A percentile compares a stretch with the other conserved stretches of the same genome.
Conservation (phyloP, 2,329 filamentous ascomycete species). For the Beauveria scarabaeidicola region DNA sequence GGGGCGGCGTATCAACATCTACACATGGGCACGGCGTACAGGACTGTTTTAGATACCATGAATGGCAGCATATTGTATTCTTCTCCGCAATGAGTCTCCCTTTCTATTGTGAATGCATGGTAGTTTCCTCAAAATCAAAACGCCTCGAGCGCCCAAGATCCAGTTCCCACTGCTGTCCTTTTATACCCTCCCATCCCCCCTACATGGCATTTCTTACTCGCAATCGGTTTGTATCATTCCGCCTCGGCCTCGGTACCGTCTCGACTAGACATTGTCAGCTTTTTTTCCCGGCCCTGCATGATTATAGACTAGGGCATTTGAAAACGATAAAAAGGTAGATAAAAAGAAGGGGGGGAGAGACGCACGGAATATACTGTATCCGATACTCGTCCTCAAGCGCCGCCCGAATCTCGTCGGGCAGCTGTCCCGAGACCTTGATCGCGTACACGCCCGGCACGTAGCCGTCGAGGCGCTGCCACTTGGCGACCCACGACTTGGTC, state of each 20-base stretch:
- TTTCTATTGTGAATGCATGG: not conserved
- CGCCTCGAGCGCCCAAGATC: not conserved
- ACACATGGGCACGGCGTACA: not conserved
- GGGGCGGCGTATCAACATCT: not conserved
- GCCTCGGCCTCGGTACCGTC: conserved; percentile 40
- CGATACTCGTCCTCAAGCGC: conserved; percentile 55
- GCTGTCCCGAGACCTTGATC: conserved; percentile 81
- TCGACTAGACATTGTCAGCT: conserved; percentile 26
- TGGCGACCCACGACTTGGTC: conserved; percentile 85
- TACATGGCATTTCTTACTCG: too few relatives aligned
- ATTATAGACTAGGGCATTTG: too few relatives aligned
- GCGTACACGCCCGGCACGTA: conserved; percentile 90
- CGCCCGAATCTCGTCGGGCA: conserved; percentile 56
- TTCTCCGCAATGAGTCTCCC: not conserved
- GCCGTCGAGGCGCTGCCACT: conserved; percentile 84
- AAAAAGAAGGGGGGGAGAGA: conserved; percentile 29
- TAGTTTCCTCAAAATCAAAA: not conserved
- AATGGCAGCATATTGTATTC: conserved; percentile 14
- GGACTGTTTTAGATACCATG: conserved; percentile 22
- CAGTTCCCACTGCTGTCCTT: not conserved
- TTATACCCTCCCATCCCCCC: not conserved
- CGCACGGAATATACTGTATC: conserved; percentile 58
- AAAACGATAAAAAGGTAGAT: too few relatives aligned
- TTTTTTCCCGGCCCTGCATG: not conserved
- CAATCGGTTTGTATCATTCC: conserved; percentile 14